Percentiles rank a stretch among this genome's conserved stretches.
Evolutionary conservation across 495 filamentous ascomycete species (phyloP).

Genomic region (Trichoderma gamsii): DNA sequence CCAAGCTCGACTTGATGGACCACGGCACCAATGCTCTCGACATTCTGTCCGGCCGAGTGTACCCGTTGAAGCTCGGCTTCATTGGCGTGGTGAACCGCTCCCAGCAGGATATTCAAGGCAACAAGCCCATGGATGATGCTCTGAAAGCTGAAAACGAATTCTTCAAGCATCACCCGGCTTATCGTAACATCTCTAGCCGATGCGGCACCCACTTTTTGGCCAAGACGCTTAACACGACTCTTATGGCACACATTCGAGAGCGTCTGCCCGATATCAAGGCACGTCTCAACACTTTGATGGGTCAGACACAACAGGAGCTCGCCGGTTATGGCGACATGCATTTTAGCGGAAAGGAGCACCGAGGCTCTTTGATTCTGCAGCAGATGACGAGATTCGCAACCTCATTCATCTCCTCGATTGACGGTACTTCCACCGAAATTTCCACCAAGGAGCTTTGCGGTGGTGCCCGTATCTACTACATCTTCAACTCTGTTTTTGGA

Average conservation of each 20-base stretch:
- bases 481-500: conserved; percentile 99
- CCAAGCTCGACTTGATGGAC: conserved; percentile 98
- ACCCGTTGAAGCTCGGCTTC: conserved; percentile 94
- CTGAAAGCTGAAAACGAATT: conserved; percentile 88
- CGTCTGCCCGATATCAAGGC: conserved; percentile 97
- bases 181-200: conserved; percentile 88
- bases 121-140: conserved; percentile 84
- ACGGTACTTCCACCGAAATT: conserved; percentile 96
- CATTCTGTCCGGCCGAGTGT: conserved; percentile 91
- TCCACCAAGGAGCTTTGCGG: conserved; percentile 98
- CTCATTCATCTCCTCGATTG: conserved; percentile 97
- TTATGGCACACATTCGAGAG: conserved; percentile 96
- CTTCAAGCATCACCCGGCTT: conserved; percentile 94
- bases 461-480: conserved; percentile 96
- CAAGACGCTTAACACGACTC: conserved; percentile 87
- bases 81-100: conserved; percentile 98
- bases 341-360: conserved; percentile 95
- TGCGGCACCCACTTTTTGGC: conserved; percentile 95
- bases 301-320: conserved; percentile 96
- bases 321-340: conserved; percentile 98
- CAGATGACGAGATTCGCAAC: conserved; percentile 98
- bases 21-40: conserved; percentile 98
- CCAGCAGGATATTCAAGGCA: conserved; percentile 95
- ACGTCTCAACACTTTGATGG: conserved; percentile 95
- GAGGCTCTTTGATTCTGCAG: conserved; percentile 89